Evolutionary conservation across 768 basidiomycete species (phyloP).

Genomic region (Suillus subaureus): DNA sequence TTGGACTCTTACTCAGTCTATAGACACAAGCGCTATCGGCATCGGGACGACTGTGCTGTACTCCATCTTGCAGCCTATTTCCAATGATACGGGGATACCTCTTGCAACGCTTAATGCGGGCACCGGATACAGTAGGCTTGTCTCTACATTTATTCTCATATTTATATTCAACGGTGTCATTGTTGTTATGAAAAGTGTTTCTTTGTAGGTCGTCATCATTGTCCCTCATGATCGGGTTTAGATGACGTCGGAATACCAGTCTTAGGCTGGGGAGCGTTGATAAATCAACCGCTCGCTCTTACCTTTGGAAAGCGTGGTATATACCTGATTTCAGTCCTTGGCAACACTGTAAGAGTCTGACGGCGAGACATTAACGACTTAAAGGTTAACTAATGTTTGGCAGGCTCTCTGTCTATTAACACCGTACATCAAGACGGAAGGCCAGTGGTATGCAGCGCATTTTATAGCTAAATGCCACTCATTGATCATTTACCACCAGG

Average conservation of each 20-base stretch:
- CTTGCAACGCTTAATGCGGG: constrained; percentile 22
- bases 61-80: constrained; percentile 22
- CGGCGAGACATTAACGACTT: neutral
- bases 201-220: constrained; percentile 13
- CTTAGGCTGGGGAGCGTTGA: constrained; percentile 21
- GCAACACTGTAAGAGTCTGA: constrained; percentile 14
- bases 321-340: constrained; percentile 21
- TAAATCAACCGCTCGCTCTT: constrained; percentile 22
- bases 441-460: constrained; percentile 16
- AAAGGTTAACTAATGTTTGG: neutral
- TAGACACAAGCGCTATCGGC: constrained; percentile 21
- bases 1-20: constrained; percentile 1
- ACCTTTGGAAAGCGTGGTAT: constrained; percentile 23
- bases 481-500: constrained; percentile 6
- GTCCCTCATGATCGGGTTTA: neutral
- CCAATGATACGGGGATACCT: constrained; percentile 22
- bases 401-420: constrained; percentile 23
- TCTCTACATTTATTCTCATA: neutral
- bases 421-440: constrained; percentile 21
- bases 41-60: constrained; percentile 21
- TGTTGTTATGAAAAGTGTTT: constrained; percentile 15
- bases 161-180: neutral
- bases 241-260: constrained; percentile 12
- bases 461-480: neutral
- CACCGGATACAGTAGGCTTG: constrained; percentile 19